Conservation (phyloP, 306 rosid genomes). For the Medicago ruthenica region DNA sequence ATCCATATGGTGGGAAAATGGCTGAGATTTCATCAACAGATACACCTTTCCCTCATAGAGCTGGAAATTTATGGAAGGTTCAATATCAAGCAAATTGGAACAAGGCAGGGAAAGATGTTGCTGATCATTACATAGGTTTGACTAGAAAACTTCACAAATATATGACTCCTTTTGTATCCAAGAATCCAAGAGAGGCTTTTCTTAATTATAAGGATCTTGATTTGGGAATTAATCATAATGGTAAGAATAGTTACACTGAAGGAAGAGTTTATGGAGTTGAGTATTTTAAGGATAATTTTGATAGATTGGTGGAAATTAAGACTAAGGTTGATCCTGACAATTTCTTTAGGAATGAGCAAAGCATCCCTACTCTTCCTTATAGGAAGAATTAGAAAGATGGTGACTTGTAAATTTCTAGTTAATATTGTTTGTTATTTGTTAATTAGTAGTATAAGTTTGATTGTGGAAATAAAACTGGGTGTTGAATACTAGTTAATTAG, state of each 20-base stretch:
- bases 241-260: constrained; percentile 52
- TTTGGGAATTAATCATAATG: constrained; percentile 65
- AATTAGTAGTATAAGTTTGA: neutral
- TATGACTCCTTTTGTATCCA: constrained; percentile 73
- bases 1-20: constrained; percentile 84
- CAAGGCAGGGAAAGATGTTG: constrained; percentile 47
- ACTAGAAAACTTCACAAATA: constrained; percentile 57
- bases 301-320: constrained; percentile 66
- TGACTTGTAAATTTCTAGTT: neutral
- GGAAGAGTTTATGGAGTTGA: constrained; percentile 65
- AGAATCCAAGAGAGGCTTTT: constrained; percentile 71
- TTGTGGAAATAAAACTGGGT: neutral
- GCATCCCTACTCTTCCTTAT: constrained; percentile 55
- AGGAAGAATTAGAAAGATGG: neutral
- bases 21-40: constrained; percentile 57
- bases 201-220: constrained; percentile 75
- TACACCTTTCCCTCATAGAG: constrained; percentile 72
- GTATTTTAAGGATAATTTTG: constrained; percentile 72
- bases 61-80: constrained; percentile 67
- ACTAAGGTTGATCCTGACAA: constrained; percentile 69
- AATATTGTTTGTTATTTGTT: neutral
- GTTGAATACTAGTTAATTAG: neutral
- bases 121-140: constrained; percentile 44
- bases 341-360: constrained; percentile 76
- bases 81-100: constrained; percentile 78